phyloP scores from a whole-genome alignment of 179 eudicot species.

The Patellifolia procumbens region DNA sequence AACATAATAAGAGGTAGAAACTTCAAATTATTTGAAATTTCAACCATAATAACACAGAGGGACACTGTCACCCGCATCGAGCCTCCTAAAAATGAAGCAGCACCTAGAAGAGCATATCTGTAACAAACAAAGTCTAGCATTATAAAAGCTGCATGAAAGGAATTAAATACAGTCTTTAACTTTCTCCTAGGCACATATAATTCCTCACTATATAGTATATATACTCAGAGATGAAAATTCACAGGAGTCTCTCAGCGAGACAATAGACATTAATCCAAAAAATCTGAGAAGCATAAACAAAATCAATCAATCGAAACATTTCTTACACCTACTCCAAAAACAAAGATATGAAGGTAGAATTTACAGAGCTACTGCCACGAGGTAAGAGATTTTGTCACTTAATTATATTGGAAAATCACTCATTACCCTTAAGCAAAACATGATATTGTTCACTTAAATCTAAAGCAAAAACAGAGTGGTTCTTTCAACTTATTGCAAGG shows the following conservation, averaged over 20 bases:
- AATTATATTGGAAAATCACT: background rate
- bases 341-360: background rate
- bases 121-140: conserved; percentile 18
- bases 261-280: background rate
- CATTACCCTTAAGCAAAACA: background rate
- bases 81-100: conserved; percentile 98
- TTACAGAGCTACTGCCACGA: background rate
- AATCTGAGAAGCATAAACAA: background rate
- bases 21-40: conserved; percentile 92
- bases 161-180: background rate
- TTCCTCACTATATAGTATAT: background rate
- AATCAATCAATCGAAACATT: background rate
- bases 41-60: conserved; percentile 99
- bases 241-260: background rate
- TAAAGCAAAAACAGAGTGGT: background rate
- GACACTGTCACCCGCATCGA: conserved; percentile 98
- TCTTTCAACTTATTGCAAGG: no score
- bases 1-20: conserved; percentile 95
- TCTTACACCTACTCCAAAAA: background rate
- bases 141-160: background rate
- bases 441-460: background rate
- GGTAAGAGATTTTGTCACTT: background rate
- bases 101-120: conserved; percentile 95
- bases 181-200: background rate
- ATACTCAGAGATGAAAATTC: background rate